Percentiles rank a stretch among this genome's conserved stretches.
Conservation (phyloP, 1,284 basidiomycete genomes). For the Volvariella volvacea region DNA sequence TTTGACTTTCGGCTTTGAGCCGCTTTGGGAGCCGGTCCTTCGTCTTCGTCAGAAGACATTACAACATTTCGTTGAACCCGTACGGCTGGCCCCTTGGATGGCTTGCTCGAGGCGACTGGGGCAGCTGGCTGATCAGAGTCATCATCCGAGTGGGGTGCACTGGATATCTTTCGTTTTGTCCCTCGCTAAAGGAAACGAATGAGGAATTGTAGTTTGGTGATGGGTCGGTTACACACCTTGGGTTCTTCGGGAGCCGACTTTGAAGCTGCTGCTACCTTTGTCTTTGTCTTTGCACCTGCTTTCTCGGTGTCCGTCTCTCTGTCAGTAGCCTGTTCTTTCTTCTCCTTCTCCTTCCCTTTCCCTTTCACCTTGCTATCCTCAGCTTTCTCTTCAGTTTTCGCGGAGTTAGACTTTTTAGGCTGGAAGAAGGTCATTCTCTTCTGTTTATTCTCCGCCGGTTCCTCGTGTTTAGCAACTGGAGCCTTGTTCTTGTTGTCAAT, state of each 20-base stretch:
- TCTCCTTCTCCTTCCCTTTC: constrained; percentile 17
- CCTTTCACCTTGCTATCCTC: constrained; percentile 10
- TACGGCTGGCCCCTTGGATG: constrained; percentile 12
- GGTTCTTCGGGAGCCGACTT: too few species aligned
- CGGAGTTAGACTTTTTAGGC: background rate
- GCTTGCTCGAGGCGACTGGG: background rate
- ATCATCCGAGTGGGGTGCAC: constrained; percentile 26
- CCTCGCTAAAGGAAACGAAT: constrained; percentile 22
- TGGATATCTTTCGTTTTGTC: constrained; percentile 43
- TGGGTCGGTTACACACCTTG: too few species aligned
- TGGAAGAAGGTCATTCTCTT: background rate
- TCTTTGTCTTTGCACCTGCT: constrained; percentile 11
- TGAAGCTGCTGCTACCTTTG: constrained; percentile 8
- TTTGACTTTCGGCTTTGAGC: constrained; percentile 13
- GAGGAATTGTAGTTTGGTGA: background rate
- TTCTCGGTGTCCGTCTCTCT: constrained; percentile 23
- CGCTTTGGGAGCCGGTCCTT: constrained; percentile 17
- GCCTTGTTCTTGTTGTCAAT: background rate
- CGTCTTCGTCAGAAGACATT: constrained; percentile 54
- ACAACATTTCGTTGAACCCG: constrained; percentile 40
- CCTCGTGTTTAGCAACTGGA: background rate
- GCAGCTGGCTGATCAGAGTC: background rate
- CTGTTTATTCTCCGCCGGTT: background rate
- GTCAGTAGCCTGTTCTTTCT: constrained; percentile 43
- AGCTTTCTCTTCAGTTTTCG: constrained; percentile 13